These are phyloP conservation scores for Alnus rubra DNA, from an alignment of 306 rosid species.

Conservation along the genomic window DNA sequence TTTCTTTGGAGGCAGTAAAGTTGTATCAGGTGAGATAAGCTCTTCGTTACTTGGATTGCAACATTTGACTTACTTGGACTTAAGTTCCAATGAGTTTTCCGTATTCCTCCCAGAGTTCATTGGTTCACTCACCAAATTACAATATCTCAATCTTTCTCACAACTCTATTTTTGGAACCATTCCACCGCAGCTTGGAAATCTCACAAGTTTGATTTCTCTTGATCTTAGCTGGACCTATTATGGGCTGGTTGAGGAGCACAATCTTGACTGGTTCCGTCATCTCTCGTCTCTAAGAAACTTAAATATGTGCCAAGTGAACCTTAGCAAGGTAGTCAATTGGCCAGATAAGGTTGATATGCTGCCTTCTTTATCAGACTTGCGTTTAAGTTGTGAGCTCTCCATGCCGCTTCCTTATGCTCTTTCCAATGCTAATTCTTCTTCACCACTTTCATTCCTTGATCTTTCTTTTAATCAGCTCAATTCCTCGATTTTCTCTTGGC, in stretches of 20 bases:
- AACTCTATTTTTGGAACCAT: background rate
- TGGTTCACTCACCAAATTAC: conserved; percentile 6
- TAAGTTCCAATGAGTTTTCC: conserved; percentile 11
- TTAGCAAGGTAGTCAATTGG: background rate
- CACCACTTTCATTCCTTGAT: background rate
- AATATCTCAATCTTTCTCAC: conserved; percentile 5
- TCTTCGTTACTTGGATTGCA: conserved; percentile 25
- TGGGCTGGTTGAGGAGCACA: too few species aligned
- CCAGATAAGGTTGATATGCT: background rate
- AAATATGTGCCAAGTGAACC: rapidly evolving
- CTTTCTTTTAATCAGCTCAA: background rate
- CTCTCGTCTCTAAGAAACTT: too few species aligned
- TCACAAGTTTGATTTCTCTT: conserved; percentile 18
- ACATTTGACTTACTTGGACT: conserved; percentile 17
- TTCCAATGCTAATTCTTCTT: background rate
- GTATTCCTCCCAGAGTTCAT: conserved; percentile 13
- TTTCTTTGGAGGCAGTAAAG: background rate
- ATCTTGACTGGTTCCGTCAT: too few species aligned
- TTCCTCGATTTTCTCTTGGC: conserved; percentile 1
- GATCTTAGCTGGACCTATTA: background rate
- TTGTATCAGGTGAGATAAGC: conserved; percentile 18
- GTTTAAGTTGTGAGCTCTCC: background rate
- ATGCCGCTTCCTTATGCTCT: background rate
- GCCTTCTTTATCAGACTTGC: background rate
- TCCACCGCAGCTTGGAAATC: conserved; percentile 26